Evolutionary conservation across 1,284 basidiomycete genomes (phyloP), one percentile per base, ranked within the genome.

Genomic region (Cryptococcus amylolentus): DNA sequence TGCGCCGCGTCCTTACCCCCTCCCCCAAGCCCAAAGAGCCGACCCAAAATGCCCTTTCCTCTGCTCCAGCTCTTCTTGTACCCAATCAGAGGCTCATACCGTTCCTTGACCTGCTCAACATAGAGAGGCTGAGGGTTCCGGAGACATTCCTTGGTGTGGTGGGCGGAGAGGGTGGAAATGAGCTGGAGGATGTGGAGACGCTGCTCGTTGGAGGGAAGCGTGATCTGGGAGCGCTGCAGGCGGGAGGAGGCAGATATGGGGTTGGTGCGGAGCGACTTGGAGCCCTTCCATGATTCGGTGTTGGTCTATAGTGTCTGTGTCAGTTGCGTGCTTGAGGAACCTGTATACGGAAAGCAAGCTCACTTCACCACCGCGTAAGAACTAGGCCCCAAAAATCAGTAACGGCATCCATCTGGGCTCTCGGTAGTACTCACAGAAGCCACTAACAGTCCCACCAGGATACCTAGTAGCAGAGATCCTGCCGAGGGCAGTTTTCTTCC

Each of bases 111-210:
- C 75, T 97, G 93, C 54, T 89, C 83, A 54, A 81, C 81, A 76
- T 96, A 96, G 35, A 91, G 80, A 5, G 86, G 84, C 70, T 95
- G 93, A 4, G 89, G 82, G 64, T 83, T 81, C 37, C 88, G 84
- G 12, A 89, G 91, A 78, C 93, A 97, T 77, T 91, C 88, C 57
- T 86, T 86, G 20, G 93, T 96, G 77, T 96, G 88, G 72, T 94
- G 90, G 0, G 90, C 85, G 0, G 89, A 86, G 49, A 97, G 82
- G 5, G 88, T 87, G 28, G 88, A 88, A 53, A 97, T 82, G 48
- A 96, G 83, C 56, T 91, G 85, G 41, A 96, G 83, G 18, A 96
- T 86, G 48, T 91, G 87, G 47, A 83, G 80, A 14, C 93, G 87
- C 73, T 96, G 90, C 37, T 88, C 85, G 14, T 86, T 69, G 0